A percentile compares a stretch with the other conserved stretches of the same genome.
These are phyloP conservation scores for Ophiostoma sp. DNA, from an alignment of 2,329 filamentous ascomycete genomes.

Conservation along the genomic window DNA sequence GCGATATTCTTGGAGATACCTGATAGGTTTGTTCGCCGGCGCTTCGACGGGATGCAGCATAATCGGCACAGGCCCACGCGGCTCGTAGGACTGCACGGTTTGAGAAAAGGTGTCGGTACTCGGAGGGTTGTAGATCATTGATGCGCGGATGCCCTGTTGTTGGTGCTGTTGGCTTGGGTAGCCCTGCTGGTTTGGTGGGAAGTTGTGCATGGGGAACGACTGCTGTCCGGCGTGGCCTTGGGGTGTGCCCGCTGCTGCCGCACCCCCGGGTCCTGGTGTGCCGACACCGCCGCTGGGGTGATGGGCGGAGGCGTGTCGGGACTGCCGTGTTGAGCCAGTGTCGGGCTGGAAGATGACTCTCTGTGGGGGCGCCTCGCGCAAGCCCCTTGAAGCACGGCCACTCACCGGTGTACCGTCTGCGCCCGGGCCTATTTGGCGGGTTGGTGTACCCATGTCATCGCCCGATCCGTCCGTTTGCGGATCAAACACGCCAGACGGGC, in stretches of 20 bases:
- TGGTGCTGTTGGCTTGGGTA: constrained; percentile 12
- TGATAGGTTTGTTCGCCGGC: constrained; percentile 65
- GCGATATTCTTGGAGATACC: constrained; percentile 58
- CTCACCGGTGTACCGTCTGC: constrained; percentile 41
- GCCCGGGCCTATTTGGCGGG: constrained; percentile 47
- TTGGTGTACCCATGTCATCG: constrained; percentile 33
- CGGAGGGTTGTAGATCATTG: constrained; percentile 46
- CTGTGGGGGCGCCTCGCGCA: constrained; percentile 79
- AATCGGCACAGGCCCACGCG: constrained; percentile 53
- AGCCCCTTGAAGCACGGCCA: constrained; percentile 56
- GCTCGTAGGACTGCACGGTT: constrained; percentile 65
- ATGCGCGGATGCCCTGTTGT: constrained; percentile 26
- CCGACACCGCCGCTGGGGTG: constrained; percentile 29
- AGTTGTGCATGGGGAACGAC: constrained; percentile 24
- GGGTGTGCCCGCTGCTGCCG: constrained; percentile 19
- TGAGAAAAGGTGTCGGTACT: constrained; percentile 54
- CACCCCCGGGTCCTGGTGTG: neutral
- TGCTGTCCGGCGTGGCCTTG: constrained; percentile 29
- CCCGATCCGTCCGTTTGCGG: neutral
- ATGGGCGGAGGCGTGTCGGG: constrained; percentile 52
- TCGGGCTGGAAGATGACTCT: constrained; percentile 82
- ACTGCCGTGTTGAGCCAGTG: constrained; percentile 58
- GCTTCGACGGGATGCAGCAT: constrained; percentile 69
- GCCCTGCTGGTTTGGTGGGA: constrained; percentile 17
- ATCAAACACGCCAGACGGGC: constrained; percentile 38